Evolutionary conservation across 2,329 filamentous ascomycete species (phyloP).

Genomic region (Calonectria fujianensis): DNA sequence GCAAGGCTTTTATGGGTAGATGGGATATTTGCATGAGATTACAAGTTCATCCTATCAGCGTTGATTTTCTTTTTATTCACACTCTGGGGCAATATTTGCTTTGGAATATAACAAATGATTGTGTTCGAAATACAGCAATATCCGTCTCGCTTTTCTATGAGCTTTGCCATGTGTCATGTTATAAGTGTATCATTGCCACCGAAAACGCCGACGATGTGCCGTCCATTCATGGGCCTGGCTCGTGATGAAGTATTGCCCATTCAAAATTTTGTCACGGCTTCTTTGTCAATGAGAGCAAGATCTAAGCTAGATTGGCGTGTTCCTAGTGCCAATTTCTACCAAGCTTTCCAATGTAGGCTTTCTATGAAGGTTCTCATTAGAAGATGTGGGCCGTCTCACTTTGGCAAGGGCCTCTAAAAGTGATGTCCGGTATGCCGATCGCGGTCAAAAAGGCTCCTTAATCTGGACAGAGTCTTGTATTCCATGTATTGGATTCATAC

Average conservation of each 20-base stretch:
- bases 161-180: background rate
- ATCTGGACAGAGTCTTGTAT: background rate
- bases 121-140: constrained; percentile 1
- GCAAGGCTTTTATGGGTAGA: constrained; percentile 32
- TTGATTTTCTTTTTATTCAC: constrained; percentile 15
- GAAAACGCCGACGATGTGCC: background rate
- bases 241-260: background rate
- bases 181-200: background rate
- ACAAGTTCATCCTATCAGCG: constrained; percentile 26
- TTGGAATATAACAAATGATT: constrained; percentile 19
- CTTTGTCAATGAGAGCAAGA: background rate
- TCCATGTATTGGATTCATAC: background rate
- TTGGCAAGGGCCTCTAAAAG: background rate
- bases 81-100: constrained; percentile 21
- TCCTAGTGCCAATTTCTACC: too few species aligned
- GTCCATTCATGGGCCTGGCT: background rate
- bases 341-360: background rate
- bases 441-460: background rate
- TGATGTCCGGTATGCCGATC: background rate
- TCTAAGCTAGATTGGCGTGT: background rate
- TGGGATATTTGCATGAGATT: constrained; percentile 25
- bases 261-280: background rate
- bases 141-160: background rate
- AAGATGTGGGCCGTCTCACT: background rate
- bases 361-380: background rate